These are phyloP conservation scores for Ophiostoma piceae DNA, from an alignment of 2,329 filamentous ascomycete species.

Conservation along the genomic window DNA sequence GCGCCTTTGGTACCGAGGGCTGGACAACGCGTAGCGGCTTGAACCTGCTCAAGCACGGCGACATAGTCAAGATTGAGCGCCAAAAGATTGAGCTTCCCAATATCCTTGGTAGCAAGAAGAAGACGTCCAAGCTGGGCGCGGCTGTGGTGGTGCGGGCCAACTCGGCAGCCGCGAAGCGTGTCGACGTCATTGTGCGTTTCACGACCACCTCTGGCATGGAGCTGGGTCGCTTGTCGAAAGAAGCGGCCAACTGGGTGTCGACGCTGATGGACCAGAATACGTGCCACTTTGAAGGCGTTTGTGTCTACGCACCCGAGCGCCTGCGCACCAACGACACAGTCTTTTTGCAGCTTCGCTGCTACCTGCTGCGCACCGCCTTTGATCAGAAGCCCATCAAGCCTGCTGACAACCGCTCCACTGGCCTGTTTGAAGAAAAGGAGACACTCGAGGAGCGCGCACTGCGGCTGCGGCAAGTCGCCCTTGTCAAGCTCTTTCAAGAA, in stretches of 20 bases:
- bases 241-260: conserved; percentile 86
- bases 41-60: conserved; percentile 71
- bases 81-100: conserved; percentile 62
- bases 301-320: conserved; percentile 81
- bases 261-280: conserved; percentile 85
- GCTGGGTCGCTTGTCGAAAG: conserved; percentile 79
- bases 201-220: conserved; percentile 74
- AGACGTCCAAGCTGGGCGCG: conserved; percentile 41
- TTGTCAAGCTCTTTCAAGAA: conserved; percentile 86
- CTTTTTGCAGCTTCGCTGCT: conserved; percentile 82
- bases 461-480: conserved; percentile 74
- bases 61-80: conserved; percentile 79
- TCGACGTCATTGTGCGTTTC: conserved; percentile 88
- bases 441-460: conserved; percentile 78
- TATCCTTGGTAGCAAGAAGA: conserved; percentile 35
- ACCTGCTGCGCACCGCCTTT: conserved; percentile 69
- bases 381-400: conserved; percentile 56
- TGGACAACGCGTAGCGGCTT: conserved; percentile 86
- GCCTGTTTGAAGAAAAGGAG: conserved; percentile 79
- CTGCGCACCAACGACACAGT: conserved; percentile 88
- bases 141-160: conserved; percentile 37
- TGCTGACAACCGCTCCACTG: conserved; percentile 64
- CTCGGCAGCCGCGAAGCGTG: conserved; percentile 56
- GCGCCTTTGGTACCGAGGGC: conserved; percentile 82
- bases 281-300: conserved; percentile 79